Conservation (phyloP, 495 filamentous ascomycete species). For the Lasiosphaeria hispida region DNA sequence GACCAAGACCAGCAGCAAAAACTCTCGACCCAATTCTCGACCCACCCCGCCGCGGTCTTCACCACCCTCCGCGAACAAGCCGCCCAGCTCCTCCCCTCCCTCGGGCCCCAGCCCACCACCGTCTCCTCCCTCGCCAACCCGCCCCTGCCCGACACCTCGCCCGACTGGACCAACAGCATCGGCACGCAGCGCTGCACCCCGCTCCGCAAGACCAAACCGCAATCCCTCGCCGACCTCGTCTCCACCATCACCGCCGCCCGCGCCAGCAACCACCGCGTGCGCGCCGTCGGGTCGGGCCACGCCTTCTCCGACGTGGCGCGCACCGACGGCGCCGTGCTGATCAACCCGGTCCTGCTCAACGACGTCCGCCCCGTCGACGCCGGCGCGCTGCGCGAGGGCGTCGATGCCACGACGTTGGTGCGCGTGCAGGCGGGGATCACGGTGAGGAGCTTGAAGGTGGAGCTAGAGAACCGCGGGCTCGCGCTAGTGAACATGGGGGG, state of each 20-base stretch:
- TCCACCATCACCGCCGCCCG: constrained; percentile 6
- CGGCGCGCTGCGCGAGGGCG: not conserved
- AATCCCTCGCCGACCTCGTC: constrained; percentile 4
- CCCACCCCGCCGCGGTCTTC: no score
- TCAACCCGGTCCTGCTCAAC: not conserved
- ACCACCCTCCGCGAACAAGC: no score
- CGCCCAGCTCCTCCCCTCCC: no score
- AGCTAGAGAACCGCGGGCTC: constrained; percentile 8
- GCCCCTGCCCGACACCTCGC: no score
- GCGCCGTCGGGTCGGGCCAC: constrained; percentile 18
- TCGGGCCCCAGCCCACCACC: no score
- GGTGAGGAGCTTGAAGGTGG: constrained; percentile 3
- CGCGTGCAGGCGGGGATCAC: constrained; percentile 14
- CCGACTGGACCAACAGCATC: constrained; percentile 12
- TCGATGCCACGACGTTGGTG: constrained; percentile 7
- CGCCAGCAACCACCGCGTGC: constrained; percentile 3
- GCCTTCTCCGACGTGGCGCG: constrained; percentile 15
- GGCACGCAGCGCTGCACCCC: constrained; percentile 12
- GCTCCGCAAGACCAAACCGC: not conserved
- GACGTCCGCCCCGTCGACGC: not conserved
- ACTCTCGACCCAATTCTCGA: no score
- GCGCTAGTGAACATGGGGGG: constrained; percentile 17
- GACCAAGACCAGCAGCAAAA: no score
- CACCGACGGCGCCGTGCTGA: constrained; percentile 10
- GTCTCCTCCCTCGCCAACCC: no score